phyloP scores from a whole-genome alignment of 768 basidiomycete genomes.

The Termitomyces sp. region DNA sequence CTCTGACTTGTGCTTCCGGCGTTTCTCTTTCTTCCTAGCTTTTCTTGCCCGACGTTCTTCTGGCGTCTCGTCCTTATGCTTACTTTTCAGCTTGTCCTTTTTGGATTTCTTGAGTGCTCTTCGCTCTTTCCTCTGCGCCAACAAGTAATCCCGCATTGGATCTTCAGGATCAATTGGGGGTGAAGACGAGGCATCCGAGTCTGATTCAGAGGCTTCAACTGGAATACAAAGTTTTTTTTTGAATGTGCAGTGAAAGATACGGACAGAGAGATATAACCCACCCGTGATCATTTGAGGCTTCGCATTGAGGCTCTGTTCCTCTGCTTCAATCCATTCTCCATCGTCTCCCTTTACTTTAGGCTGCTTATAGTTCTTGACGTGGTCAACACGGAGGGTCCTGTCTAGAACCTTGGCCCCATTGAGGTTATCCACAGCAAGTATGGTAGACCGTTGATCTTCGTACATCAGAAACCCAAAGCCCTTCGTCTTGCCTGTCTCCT shows the following conservation, averaged over 20 bases:
- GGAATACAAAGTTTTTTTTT: background rate
- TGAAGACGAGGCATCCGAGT: constrained; percentile 59
- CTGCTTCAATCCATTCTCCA: constrained; percentile 82
- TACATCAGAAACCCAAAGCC: constrained; percentile 99
- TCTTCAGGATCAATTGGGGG: constrained; percentile 90
- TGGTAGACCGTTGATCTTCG: constrained; percentile 93
- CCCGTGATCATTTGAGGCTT: constrained; percentile 68
- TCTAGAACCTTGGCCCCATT: constrained; percentile 90
- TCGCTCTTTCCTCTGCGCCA: constrained; percentile 69
- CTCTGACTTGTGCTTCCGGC: constrained; percentile 56
- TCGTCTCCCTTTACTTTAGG: constrained; percentile 69
- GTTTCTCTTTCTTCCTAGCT: constrained; percentile 65
- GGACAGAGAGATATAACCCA: constrained; percentile 22
- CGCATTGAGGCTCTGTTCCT: constrained; percentile 85
- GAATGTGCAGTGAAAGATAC: background rate
- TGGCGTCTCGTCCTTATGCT: constrained; percentile 70
- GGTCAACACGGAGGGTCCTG: constrained; percentile 85
- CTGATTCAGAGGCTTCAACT: constrained; percentile 54
- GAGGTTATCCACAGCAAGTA: constrained; percentile 97
- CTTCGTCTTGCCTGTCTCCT: constrained; percentile 81
- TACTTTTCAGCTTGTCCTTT: constrained; percentile 58
- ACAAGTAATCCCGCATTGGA: constrained; percentile 93
- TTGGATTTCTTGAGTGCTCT: constrained; percentile 63
- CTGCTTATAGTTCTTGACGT: constrained; percentile 91
- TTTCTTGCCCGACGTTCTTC: constrained; percentile 76